Evolutionary conservation across 2,329 filamentous ascomycete species (phyloP).

Genomic region (Fusarium kyushuense): DNA sequence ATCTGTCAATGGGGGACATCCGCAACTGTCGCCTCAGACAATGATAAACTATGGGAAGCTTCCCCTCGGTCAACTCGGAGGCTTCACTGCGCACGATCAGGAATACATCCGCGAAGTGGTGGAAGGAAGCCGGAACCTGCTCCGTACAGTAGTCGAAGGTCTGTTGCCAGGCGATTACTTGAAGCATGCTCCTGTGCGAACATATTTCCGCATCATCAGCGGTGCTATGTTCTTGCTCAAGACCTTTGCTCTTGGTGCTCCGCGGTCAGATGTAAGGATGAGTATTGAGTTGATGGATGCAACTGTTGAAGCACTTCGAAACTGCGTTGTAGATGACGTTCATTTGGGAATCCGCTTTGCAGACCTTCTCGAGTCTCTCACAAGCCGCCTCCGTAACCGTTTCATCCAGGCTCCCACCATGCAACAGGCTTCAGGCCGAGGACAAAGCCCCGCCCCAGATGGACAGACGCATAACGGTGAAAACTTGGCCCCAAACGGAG

Average conservation of each 20-base stretch:
- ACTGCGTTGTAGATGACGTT: conserved; percentile 85
- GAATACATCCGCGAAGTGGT: conserved; percentile 82
- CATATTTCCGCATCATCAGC: conserved; percentile 88
- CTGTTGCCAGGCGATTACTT: conserved; percentile 80
- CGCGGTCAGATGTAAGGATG: conserved; percentile 80
- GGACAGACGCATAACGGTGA: conserved; percentile 44
- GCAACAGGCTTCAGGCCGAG: conserved; percentile 56
- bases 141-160: conserved; percentile 81
- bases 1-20: conserved; percentile 45
- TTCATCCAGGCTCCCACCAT: conserved; percentile 75
- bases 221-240: conserved; percentile 88
- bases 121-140: conserved; percentile 80
- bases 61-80: conserved; percentile 72
- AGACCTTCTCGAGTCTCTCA: conserved; percentile 83
- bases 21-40: conserved; percentile 69
- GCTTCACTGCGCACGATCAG: conserved; percentile 74
- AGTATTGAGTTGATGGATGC: conserved; percentile 81
- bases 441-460: conserved; percentile 57
- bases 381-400: conserved; percentile 77
- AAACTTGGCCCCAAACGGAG: conserved; percentile 45
- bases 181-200: conserved; percentile 84
- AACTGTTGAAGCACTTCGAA: conserved; percentile 78
- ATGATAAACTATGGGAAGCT: conserved; percentile 74
- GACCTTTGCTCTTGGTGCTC: conserved; percentile 84
- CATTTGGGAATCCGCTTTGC: conserved; percentile 88